Conservation (phyloP, 768 basidiomycete genomes). For the Cyclocybe cylindracea region DNA sequence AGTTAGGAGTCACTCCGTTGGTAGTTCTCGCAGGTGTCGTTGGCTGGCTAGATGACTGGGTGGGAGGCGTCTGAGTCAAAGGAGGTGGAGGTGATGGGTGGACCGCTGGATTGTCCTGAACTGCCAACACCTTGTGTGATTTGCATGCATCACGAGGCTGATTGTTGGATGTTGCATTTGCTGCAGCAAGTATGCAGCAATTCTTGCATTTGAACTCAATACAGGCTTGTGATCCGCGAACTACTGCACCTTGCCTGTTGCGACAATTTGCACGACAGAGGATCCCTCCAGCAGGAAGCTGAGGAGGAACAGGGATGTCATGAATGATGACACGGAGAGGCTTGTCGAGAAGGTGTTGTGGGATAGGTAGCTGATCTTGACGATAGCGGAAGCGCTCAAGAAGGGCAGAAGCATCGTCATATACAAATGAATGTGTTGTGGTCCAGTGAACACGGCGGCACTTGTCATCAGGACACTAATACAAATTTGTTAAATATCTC, state of each 20-base stretch:
- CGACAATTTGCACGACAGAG: conserved; percentile 1
- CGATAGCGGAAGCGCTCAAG: conserved; percentile 4
- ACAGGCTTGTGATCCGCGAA: not conserved
- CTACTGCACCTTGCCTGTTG: not conserved
- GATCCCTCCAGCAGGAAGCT: not conserved
- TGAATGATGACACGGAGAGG: conserved; percentile 6
- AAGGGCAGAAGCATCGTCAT: conserved; percentile 5
- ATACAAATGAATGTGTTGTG: not conserved
- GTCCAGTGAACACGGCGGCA: conserved; percentile 4
- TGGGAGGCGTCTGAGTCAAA: too few relatives aligned
- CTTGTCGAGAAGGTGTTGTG: not conserved
- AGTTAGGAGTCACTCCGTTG: too few relatives aligned
- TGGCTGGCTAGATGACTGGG: too few relatives aligned
- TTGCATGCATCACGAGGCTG: conserved; percentile 8
- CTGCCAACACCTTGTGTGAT: conserved; percentile 3
- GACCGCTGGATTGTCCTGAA: not conserved
- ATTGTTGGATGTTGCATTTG: not conserved
- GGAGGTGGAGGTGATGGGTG: too few relatives aligned
- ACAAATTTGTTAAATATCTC: not conserved
- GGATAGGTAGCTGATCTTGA: conserved; percentile 1
- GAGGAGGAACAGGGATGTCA: conserved; percentile 1
- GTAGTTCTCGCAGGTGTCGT: too few relatives aligned
- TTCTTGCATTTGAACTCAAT: conserved; percentile 6
- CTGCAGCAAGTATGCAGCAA: not conserved
- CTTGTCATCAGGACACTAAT: conserved; percentile 4